Evolutionary conservation across 306 rosid genomes (phyloP), one percentile per base, ranked within the genome.

Genomic region (Lathyrus oleraceus): DNA sequence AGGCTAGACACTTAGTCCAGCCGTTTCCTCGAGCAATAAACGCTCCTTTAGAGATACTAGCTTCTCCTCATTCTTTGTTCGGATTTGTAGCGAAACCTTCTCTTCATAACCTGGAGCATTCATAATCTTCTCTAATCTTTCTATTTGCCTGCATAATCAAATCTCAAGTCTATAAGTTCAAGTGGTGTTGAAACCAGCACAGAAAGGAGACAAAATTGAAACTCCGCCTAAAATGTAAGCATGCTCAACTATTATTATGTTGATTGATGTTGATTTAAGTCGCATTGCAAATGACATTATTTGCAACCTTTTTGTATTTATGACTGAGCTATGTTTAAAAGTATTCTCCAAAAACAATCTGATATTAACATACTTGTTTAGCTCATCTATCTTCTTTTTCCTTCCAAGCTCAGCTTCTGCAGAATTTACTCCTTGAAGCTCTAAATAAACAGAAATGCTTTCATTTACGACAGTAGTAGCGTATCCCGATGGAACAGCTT

Each of bases 21-120:
- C 84, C 5, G 94, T 86, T 75, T 84, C 81, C 80, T 84, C 87
- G 4, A 90, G 91, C 49, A 91, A 83, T 15, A 85, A 56, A 54
- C 77, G 82, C 49, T 92, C 93, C 82, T 87, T 87, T 71, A 90
- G 88, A 23, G 91, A 79, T 47, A 81, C 82, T 6, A 90, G 82
- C 87, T 85, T 93, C 23, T 81, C 80, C n/a, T 65, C 80, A 43
- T 88, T 76, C 57, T 82, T 91, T 2, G 81, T 78, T 62, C 86
- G 86, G 45, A 90, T 79, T 12, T 84, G 65, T 7, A 70, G 54
- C 0, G 82, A 82, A 39, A 85, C 96, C 84, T 90, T 93, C 67
- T 90, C 94, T 75, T 65, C 83, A 86, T 93, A 93, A n/a, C 97
- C 91, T 20, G 86, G 38, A 25, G 83, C 86, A 48, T 71, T 85